Conservation (phyloP, 352 stramenopile species). For the Globisporangium megalacanthum region DNA sequence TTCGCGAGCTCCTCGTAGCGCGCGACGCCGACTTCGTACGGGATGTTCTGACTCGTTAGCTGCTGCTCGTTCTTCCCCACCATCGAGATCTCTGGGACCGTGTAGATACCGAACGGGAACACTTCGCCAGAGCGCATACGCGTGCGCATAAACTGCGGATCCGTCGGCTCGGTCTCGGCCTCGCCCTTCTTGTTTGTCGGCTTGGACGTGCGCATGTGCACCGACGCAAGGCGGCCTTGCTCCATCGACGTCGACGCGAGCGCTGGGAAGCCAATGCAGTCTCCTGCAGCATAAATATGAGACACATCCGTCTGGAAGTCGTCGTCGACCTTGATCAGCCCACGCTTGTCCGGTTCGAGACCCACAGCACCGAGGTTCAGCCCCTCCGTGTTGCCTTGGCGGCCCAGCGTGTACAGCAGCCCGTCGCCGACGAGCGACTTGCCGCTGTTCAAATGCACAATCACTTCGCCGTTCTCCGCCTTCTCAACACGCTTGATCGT, state of each 20-base stretch:
- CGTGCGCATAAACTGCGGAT: slow-evolving; percentile 63
- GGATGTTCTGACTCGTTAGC: slow-evolving; percentile 64
- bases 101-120: slow-evolving; percentile 87
- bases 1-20: slow-evolving; percentile 83
- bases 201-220: slow-evolving; percentile 80
- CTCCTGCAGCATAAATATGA: slow-evolving; percentile 87
- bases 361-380: slow-evolving; percentile 79
- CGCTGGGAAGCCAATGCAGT: slow-evolving; percentile 87
- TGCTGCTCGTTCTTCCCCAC: slow-evolving; percentile 88
- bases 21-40: slow-evolving; percentile 75
- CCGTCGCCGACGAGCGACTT: slow-evolving; percentile 83
- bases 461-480: slow-evolving; percentile 50
- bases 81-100: slow-evolving; percentile 86
- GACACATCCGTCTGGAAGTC: slow-evolving; percentile 85
- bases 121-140: slow-evolving; percentile 84
- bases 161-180: slow-evolving; percentile 41
- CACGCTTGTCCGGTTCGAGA: slow-evolving; percentile 72
- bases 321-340: slow-evolving; percentile 81
- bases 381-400: slow-evolving; percentile 85
- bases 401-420: slow-evolving; percentile 82
- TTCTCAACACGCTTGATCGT: slow-evolving; percentile 75
- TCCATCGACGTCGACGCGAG: slow-evolving; percentile 91
- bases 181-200: slow-evolving; percentile 51
- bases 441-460: slow-evolving; percentile 78
- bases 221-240: slow-evolving; percentile 79